phyloP scores from a whole-genome alignment of 2,329 filamentous ascomycete species.

The Fusarium staphyleae region DNA sequence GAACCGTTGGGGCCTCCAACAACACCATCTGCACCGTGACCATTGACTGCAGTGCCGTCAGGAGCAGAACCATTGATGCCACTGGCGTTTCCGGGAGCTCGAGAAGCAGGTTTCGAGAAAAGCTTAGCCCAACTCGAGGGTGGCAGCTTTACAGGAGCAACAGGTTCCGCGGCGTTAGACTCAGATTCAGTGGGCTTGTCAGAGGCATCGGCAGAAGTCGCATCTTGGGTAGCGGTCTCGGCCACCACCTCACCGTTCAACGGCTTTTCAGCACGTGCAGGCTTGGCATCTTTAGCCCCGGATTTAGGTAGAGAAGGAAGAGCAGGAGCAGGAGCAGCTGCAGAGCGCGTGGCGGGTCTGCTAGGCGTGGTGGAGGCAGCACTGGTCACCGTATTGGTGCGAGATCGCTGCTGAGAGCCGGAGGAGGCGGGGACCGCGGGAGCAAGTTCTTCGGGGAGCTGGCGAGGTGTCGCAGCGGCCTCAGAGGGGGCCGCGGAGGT shows the following conservation, averaged over 20 bases:
- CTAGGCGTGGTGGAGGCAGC: conserved; percentile 39
- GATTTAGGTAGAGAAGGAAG: conserved; percentile 56
- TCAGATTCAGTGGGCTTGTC: conserved; percentile 39
- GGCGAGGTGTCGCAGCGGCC: conserved; percentile 30
- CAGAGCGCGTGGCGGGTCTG: conserved; percentile 43
- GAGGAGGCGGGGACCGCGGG: conserved; percentile 49
- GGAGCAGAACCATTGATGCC: conserved; percentile 42
- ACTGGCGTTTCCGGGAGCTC: conserved; percentile 23
- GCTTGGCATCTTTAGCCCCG: conserved; percentile 42
- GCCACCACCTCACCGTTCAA: conserved; percentile 28
- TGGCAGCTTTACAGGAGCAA: conserved; percentile 40
- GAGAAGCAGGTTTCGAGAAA: conserved; percentile 45
- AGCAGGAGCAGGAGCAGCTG: conserved; percentile 53
- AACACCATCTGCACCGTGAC: conserved; percentile 26
- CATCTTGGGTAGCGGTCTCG: conserved; percentile 22
- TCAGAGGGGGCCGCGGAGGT: conserved; percentile 27
- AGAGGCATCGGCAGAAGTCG: conserved; percentile 23
- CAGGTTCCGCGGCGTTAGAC: conserved; percentile 17
- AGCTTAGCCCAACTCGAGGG: conserved; percentile 53
- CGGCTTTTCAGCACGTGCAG: conserved; percentile 39
- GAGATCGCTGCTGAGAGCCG: conserved; percentile 37
- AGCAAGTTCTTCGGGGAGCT: conserved; percentile 44
- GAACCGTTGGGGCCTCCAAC: conserved; percentile 32
- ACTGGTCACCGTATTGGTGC: conserved; percentile 37
- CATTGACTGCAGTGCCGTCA: conserved; percentile 34